Conservation (phyloP, 495 filamentous ascomycete species). For the Geopyxis carbonaria region DNA sequence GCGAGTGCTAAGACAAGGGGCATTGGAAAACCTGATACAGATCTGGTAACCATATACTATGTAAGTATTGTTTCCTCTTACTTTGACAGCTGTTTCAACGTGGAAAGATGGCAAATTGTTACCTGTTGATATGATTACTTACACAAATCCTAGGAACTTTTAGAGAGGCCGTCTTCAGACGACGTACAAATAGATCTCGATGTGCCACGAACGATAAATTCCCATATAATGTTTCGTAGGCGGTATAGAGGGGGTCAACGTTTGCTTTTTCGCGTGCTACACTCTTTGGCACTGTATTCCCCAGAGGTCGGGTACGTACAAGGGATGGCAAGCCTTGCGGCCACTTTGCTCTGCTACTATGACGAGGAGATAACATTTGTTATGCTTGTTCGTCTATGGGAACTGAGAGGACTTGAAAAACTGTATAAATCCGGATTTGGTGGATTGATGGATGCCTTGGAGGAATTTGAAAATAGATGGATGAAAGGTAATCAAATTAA, state of each 20-base stretch:
- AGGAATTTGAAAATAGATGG: constrained; percentile 81
- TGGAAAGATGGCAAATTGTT: too few relatives aligned
- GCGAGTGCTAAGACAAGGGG: constrained; percentile 52
- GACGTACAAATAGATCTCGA: constrained; percentile 97
- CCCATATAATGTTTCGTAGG: constrained; percentile 93
- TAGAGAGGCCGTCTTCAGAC: constrained; percentile 59
- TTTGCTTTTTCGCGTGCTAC: constrained; percentile 80
- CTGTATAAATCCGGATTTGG: constrained; percentile 73
- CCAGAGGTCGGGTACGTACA: constrained; percentile 92
- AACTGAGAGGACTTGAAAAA: constrained; percentile 64
- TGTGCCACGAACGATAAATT: constrained; percentile 84
- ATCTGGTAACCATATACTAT: constrained; percentile 40
- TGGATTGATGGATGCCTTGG: constrained; percentile 72
- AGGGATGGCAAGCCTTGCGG: constrained; percentile 88
- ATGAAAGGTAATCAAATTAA: constrained; percentile 57
- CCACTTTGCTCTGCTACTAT: constrained; percentile 88
- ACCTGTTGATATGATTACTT: too few relatives aligned
- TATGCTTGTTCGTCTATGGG: constrained; percentile 87
- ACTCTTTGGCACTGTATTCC: constrained; percentile 78
- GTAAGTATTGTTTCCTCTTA: constrained; percentile 10
- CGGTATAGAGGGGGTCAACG: constrained; percentile 84
- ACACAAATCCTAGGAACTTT: constrained; percentile 44
- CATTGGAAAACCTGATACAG: constrained; percentile 42
- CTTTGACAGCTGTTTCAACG: too few relatives aligned
- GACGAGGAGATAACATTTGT: constrained; percentile 89